phyloP scores from a whole-genome alignment of 2,329 filamentous ascomycete species.

The Trichoderma aggressivum region DNA sequence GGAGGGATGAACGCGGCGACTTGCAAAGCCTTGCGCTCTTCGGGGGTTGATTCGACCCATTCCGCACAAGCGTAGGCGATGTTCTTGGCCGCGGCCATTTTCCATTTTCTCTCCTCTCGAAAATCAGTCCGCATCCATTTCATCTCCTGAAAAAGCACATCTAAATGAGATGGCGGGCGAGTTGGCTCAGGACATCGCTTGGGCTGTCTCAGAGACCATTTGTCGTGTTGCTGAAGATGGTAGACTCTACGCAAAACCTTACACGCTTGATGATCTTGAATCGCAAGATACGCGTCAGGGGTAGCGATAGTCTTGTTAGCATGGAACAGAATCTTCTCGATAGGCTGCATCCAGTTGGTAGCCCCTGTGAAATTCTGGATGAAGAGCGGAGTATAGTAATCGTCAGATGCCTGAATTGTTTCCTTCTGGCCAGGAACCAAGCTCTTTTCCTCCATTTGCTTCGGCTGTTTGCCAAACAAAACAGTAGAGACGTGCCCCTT shows the following conservation, averaged over 20 bases:
- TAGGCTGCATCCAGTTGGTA: constrained; percentile 58
- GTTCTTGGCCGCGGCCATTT: constrained; percentile 73
- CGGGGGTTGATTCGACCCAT: constrained; percentile 65
- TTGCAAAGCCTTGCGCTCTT: constrained; percentile 65
- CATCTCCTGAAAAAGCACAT: constrained; percentile 83
- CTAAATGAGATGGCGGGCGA: constrained; percentile 75
- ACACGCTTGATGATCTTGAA: constrained; percentile 83
- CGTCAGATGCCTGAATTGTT: constrained; percentile 48
- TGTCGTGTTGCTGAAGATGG: constrained; percentile 82
- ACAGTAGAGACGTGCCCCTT: constrained; percentile 71
- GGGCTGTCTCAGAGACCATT: constrained; percentile 89
- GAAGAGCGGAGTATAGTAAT: constrained; percentile 63
- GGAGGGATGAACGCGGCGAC: constrained; percentile 56
- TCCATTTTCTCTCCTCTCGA: constrained; percentile 91
- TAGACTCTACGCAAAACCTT: constrained; percentile 84
- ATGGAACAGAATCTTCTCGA: constrained; percentile 71
- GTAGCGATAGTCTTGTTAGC: constrained; percentile 90
- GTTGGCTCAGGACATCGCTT: constrained; percentile 79
- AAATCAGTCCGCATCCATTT: constrained; percentile 99
- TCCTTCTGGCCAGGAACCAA: constrained; percentile 41
- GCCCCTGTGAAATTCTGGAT: constrained; percentile 55
- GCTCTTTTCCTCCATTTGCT: constrained; percentile 47
- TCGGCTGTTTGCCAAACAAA: constrained; percentile 68
- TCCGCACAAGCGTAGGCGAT: constrained; percentile 80
- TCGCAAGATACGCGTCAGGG: constrained; percentile 74